phyloP scores from a whole-genome alignment of 495 filamentous ascomycete genomes.

The Lasiosphaeris hirsuta region DNA sequence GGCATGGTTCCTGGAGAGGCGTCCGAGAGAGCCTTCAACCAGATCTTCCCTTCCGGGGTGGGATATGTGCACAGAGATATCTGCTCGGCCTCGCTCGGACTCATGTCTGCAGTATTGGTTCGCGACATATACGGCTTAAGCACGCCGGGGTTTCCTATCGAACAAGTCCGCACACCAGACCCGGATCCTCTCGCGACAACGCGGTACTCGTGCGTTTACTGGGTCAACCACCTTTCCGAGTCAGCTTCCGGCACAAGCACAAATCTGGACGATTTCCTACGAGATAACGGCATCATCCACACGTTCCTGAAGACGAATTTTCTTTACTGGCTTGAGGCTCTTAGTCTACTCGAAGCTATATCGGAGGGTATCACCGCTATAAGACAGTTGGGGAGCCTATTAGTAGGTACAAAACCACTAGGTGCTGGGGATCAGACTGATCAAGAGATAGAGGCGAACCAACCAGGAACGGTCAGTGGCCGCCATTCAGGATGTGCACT shows the following conservation, averaged over 20 bases:
- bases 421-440: background rate
- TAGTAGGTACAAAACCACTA: conserved; percentile 18
- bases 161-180: conserved; percentile 14
- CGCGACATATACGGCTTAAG: conserved; percentile 22
- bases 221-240: conserved; percentile 35
- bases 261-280: no score
- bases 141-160: conserved; percentile 11
- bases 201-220: conserved; percentile 39
- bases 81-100: conserved; percentile 26
- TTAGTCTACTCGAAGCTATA: conserved; percentile 31
- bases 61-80: conserved; percentile 24
- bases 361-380: conserved; percentile 26
- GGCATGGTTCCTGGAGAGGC: background rate
- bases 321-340: conserved; percentile 27
- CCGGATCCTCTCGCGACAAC: conserved; percentile 30
- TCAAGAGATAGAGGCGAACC: background rate
- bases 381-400: conserved; percentile 13
- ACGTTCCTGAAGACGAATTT: conserved; percentile 12
- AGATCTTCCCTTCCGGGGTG: conserved; percentile 16
- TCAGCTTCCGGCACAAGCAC: background rate
- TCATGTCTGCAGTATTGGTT: conserved; percentile 14
- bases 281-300: no score
- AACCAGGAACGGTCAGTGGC: no score
- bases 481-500: conserved; percentile 15
- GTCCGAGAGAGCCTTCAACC: background rate